Conservation (phyloP, 2,329 filamentous ascomycete genomes). For the Monosporascus sp. region DNA sequence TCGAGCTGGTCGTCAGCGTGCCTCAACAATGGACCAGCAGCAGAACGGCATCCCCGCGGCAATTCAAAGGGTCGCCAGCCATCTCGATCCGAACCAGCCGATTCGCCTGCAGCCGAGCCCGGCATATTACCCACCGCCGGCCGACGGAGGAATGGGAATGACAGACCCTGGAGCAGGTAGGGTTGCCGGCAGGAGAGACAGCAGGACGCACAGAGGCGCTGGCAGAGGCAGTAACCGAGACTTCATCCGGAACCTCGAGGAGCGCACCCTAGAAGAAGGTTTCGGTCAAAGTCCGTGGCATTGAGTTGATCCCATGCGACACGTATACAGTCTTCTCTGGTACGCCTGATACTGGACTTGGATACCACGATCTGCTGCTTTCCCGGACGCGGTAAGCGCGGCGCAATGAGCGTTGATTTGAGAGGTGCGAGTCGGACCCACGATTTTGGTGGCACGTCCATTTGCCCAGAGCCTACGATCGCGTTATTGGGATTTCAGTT, state of each 20-base stretch:
- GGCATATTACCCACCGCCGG: constrained; percentile 91
- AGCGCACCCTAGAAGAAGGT: constrained; percentile 88
- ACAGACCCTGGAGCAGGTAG: constrained; percentile 54
- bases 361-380: neutral
- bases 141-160: constrained; percentile 66
- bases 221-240: constrained; percentile 62
- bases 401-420: neutral
- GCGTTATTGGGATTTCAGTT: neutral
- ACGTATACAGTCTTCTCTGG: constrained; percentile 2
- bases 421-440: neutral
- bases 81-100: constrained; percentile 89
- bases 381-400: neutral
- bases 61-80: constrained; percentile 91
- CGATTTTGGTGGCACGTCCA: neutral
- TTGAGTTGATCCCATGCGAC: constrained; percentile 39
- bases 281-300: constrained; percentile 67
- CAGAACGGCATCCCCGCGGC: constrained; percentile 87
- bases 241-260: constrained; percentile 92
- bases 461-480: neutral
- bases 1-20: constrained; percentile 76
- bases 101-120: constrained; percentile 93
- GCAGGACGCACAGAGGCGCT: constrained; percentile 58
- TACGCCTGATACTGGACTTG: neutral
- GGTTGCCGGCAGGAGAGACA: constrained; percentile 66
- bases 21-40: constrained; percentile 94